Evolutionary conservation across 2,329 filamentous ascomycete genomes (phyloP).

Genomic region (Plenodomus biglobosus): DNA sequence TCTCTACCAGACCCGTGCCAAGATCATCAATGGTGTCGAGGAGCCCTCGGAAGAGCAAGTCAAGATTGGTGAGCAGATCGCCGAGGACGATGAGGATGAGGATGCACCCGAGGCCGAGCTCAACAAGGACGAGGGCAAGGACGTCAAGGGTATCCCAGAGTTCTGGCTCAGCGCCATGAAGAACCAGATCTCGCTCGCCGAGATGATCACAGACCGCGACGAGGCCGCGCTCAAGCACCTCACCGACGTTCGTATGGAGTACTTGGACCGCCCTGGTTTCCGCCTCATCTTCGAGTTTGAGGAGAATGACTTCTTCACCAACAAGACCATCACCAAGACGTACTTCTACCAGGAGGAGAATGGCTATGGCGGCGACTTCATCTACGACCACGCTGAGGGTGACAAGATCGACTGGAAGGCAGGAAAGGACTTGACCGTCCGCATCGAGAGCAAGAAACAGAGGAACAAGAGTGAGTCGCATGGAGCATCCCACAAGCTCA

Average conservation of each 20-base stretch:
- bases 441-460: constrained; percentile 98
- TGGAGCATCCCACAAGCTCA: neutral
- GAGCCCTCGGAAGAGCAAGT: constrained; percentile 90
- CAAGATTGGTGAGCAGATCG: constrained; percentile 78
- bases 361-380: constrained; percentile 97
- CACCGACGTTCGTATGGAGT: constrained; percentile 96
- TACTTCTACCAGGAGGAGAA: constrained; percentile 99
- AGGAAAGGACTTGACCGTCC: constrained; percentile 89
- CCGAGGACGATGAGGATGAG: constrained; percentile 63
- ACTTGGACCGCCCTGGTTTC: constrained; percentile 97
- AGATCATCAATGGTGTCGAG: constrained; percentile 82
- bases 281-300: constrained; percentile 96
- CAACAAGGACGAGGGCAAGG: constrained; percentile 58
- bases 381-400: constrained; percentile 98
- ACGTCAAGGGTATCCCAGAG: constrained; percentile 84
- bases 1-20: constrained; percentile 90
- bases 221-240: constrained; percentile 90
- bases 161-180: constrained; percentile 99
- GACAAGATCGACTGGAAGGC: constrained; percentile 97
- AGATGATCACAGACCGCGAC: constrained; percentile 98
- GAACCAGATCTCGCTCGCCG: constrained; percentile 94
- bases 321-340: constrained; percentile 96
- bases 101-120: constrained; percentile 57
- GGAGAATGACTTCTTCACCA: constrained; percentile 94
- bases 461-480: constrained; percentile 88